A percentile compares a stretch with the other conserved stretches of the same genome.
phyloP scores from a whole-genome alignment of 2,329 filamentous ascomycete species.

The Fusarium sacchari region DNA sequence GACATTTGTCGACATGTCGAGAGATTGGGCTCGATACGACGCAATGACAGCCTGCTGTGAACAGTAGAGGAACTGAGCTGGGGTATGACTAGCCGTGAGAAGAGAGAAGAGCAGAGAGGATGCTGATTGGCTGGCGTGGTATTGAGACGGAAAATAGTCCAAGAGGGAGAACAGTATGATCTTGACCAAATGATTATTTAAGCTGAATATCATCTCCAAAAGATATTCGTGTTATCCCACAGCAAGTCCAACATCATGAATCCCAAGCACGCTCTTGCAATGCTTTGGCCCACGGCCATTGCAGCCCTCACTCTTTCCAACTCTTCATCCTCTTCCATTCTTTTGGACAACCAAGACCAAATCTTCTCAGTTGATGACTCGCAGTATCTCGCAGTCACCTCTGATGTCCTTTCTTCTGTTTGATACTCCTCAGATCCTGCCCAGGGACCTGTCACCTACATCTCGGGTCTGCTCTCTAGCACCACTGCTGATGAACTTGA shows the following conservation, averaged over 20 bases:
- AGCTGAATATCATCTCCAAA: background rate
- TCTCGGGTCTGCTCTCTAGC: background rate
- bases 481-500: background rate
- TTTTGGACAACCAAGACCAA: background rate
- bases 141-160: no score
- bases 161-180: no score
- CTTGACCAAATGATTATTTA: background rate
- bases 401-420: background rate
- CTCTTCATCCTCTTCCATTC: background rate
- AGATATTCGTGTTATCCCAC: accelerated
- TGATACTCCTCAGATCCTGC: background rate
- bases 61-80: no score
- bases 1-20: no score
- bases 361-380: background rate
- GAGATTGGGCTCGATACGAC: no score
- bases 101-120: no score
- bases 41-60: no score
- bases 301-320: background rate
- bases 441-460: background rate
- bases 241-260: background rate
- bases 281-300: background rate
- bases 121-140: background rate
- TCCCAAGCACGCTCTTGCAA: background rate
- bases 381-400: background rate
- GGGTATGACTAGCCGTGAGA: no score